A percentile compares a stretch with the other conserved stretches of the same genome.
phyloP scores from a whole-genome alignment of 2,329 filamentous ascomycete species.

The Simplicillium sp. region DNA sequence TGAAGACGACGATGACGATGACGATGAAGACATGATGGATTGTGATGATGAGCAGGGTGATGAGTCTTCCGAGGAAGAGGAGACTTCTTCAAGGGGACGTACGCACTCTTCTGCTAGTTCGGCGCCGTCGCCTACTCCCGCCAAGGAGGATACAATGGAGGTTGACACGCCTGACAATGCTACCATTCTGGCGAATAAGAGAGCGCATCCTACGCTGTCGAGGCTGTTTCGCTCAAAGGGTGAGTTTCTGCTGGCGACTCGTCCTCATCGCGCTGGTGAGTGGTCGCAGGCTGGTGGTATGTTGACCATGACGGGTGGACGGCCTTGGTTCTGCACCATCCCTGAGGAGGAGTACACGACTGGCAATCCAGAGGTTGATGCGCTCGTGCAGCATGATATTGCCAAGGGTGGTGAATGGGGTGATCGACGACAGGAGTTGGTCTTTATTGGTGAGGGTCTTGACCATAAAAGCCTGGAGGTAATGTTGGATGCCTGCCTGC shows the following conservation, averaged over 20 bases:
- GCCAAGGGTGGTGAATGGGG: slow-evolving; percentile 52
- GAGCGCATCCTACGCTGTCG: slow-evolving; percentile 38
- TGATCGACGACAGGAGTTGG: slow-evolving; percentile 61
- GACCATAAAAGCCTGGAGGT: slow-evolving; percentile 39
- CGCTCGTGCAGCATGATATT: slow-evolving; percentile 39
- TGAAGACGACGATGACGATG: slow-evolving; percentile 22
- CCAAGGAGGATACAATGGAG: slow-evolving; percentile 11
- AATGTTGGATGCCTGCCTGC: slow-evolving; percentile 49
- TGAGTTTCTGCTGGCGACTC: slow-evolving; percentile 49
- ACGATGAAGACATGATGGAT: slow-evolving; percentile 18
- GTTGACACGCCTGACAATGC: slow-evolving; percentile 23
- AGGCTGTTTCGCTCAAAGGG: slow-evolving; percentile 56
- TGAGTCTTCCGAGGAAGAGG: slow-evolving; percentile 8
- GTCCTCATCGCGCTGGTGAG: slow-evolving; percentile 43
- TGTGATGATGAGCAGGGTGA: slow-evolving; percentile 14
- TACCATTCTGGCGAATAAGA: slow-evolving; percentile 45
- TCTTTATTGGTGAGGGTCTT: slow-evolving; percentile 62
- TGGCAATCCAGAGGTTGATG: slow-evolving; percentile 35
- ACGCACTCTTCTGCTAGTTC: slow-evolving; percentile 7
- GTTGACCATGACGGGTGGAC: slow-evolving; percentile 48
- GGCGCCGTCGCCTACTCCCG: slow-evolving; percentile 6
- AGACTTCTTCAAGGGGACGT: slow-evolving; percentile 1
- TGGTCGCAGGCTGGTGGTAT: slow-evolving; percentile 59
- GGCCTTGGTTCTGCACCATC: slow-evolving; percentile 50
- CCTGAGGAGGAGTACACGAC: slow-evolving; percentile 39